These are phyloP conservation scores for Solanum verrucosum DNA, from an alignment of 257 asterid species.

Conservation along the genomic window DNA sequence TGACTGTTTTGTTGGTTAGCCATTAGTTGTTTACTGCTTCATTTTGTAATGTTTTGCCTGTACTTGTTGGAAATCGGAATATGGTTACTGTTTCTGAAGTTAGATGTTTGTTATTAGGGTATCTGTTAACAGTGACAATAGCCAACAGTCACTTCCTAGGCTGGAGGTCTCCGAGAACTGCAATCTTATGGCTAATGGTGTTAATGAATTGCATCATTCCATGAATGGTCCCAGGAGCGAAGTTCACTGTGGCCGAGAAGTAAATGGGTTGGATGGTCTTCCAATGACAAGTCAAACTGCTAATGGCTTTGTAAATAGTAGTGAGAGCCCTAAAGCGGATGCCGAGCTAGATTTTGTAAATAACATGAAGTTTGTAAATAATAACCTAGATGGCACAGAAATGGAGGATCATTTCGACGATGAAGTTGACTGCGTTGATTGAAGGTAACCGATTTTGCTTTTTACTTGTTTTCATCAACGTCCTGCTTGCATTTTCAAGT, in stretches of 20 bases:
- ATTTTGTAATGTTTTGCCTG: not conserved
- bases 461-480: not conserved
- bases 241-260: conserved; percentile 19
- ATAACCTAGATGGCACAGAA: conserved; percentile 31
- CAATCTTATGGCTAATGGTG: conserved; percentile 13
- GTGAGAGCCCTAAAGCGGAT: conserved; percentile 28
- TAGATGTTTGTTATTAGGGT: not conserved
- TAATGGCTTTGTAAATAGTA: conserved; percentile 45
- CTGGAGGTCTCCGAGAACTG: conserved; percentile 23
- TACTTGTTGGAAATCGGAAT: not conserved
- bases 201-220: conserved; percentile 30
- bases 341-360: conserved; percentile 43
- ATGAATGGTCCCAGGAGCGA: conserved; percentile 22
- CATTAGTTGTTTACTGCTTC: not conserved
- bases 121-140: conserved; percentile 27
- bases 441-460: conserved; percentile 30
- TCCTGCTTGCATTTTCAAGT: not conserved
- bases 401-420: conserved; percentile 31
- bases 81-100: conserved; percentile 2
- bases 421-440: conserved; percentile 31
- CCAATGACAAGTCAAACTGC: conserved; percentile 25
- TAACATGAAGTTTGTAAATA: conserved; percentile 55
- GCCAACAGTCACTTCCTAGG: conserved; percentile 28
- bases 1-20: not conserved
- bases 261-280: conserved; percentile 26